Evolutionary conservation across 192 early-diverging fungal genomes (phyloP).

Genomic region (Coemansia sp.): DNA sequence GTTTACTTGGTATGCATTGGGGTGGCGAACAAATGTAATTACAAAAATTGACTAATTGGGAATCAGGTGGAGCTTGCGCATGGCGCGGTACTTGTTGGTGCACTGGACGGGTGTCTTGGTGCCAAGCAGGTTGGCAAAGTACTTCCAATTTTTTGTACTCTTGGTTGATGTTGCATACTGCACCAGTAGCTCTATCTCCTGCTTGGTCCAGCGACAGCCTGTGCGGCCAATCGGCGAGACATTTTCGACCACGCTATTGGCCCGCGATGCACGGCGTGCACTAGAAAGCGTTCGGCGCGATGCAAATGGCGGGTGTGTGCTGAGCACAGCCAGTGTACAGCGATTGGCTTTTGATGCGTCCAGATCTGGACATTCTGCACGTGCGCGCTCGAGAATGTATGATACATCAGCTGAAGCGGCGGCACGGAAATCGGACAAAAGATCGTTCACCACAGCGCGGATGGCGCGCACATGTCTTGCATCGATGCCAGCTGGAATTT

Average conservation of each 20-base stretch:
- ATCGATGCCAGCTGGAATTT: constrained; percentile 15
- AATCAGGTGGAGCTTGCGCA: constrained; percentile 7
- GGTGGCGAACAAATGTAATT: background rate
- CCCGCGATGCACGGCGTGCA: background rate
- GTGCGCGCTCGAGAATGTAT: constrained; percentile 14
- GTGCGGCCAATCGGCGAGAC: background rate
- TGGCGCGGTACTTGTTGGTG: constrained; percentile 39
- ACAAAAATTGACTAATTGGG: background rate
- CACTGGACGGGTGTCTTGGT: constrained; percentile 40
- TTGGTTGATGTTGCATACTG: constrained; percentile 19
- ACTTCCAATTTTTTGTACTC: constrained; percentile 22
- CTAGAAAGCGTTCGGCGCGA: constrained; percentile 2
- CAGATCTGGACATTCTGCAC: constrained; percentile 3
- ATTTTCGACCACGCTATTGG: background rate
- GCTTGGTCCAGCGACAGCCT: constrained; percentile 18
- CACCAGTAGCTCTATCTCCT: constrained; percentile 20
- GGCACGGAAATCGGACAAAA: background rate
- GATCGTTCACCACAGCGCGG: background rate
- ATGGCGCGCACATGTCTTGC: background rate
- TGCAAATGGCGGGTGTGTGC: constrained; percentile 20
- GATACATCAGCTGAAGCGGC: constrained; percentile 5
- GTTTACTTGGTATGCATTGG: background rate
- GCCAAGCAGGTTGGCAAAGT: constrained; percentile 23
- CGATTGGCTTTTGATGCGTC: constrained; percentile 7
- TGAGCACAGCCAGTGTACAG: constrained; percentile 26